Percentiles rank a stretch among this genome's conserved stretches.
Conservation (phyloP, 108 stramenopile species). For the Chaetoceros tenuissimus region DNA sequence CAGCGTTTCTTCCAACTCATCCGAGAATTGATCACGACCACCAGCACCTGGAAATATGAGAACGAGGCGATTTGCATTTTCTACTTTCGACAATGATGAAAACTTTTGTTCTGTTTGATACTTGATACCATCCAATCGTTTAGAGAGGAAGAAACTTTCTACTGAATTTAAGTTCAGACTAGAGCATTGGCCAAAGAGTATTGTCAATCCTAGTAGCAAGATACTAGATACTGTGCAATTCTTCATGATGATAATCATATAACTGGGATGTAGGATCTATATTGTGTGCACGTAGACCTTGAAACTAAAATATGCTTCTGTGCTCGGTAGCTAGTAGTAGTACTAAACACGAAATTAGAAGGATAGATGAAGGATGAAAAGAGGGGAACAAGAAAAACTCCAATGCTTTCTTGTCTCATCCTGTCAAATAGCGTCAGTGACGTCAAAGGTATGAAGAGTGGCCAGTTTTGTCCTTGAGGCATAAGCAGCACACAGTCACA, state of each 20-base stretch:
- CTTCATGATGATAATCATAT: not conserved
- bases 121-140: constrained; percentile 11
- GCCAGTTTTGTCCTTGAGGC: too few species aligned
- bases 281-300: not conserved
- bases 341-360: too few species aligned
- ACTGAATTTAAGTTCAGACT: constrained; percentile 10
- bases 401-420: too few species aligned
- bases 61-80: constrained; percentile 2
- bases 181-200: not conserved
- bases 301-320: not conserved
- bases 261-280: not conserved
- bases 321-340: too few species aligned
- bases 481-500: too few species aligned
- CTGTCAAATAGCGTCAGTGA: too few species aligned
- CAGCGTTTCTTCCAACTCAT: constrained; percentile 9
- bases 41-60: constrained; percentile 36
- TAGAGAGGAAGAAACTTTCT: constrained; percentile 7
- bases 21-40: constrained; percentile 18
- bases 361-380: too few species aligned
- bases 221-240: not conserved
- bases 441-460: too few species aligned
- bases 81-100: not conserved
- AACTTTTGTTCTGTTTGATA: constrained; percentile 6
- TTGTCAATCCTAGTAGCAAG: not conserved
- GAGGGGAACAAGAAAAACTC: too few species aligned